Conservation (phyloP, 768 basidiomycete genomes). For the Hygrocybe coccinea region DNA sequence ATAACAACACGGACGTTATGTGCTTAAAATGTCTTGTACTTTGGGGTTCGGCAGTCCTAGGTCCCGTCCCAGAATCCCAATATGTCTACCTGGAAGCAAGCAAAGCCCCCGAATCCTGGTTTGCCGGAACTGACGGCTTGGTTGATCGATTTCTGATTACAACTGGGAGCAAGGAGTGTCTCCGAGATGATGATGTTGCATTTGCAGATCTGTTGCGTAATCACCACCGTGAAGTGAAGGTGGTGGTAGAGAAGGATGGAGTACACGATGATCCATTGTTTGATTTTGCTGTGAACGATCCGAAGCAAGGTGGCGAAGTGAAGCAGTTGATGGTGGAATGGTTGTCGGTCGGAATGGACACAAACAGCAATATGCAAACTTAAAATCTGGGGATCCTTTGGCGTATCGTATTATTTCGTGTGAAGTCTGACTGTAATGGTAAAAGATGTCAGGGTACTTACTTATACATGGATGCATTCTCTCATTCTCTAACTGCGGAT, state of each 20-base stretch:
- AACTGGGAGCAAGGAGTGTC: slow-evolving; percentile 24
- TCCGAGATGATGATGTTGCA: slow-evolving; percentile 25
- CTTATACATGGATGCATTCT: too few relatives aligned
- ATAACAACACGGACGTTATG: slow-evolving; percentile 22
- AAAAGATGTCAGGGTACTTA: too few relatives aligned
- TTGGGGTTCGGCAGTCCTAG: slow-evolving; percentile 17
- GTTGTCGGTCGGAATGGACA: slow-evolving; percentile 3
- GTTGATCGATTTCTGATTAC: slow-evolving; percentile 27
- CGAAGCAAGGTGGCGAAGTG: slow-evolving; percentile 9
- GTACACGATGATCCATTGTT: slow-evolving; percentile 16
- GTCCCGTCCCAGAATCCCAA: slow-evolving; percentile 12
- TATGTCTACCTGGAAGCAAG: slow-evolving; percentile 24
- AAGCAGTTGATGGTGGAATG: slow-evolving; percentile 11
- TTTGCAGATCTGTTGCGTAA: slow-evolving; percentile 16
- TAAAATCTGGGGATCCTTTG: too few relatives aligned
- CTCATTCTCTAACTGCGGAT: too few relatives aligned
- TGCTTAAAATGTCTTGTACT: slow-evolving; percentile 8
- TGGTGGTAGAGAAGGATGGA: slow-evolving; percentile 16
- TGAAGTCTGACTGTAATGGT: too few relatives aligned
- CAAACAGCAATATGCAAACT: too few relatives aligned
- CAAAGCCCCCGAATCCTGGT: slow-evolving; percentile 27
- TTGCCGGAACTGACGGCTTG: slow-evolving; percentile 20
- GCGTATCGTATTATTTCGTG: too few relatives aligned
- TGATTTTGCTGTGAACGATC: slow-evolving; percentile 11
- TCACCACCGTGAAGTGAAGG: slow-evolving; percentile 8